These are phyloP conservation scores for Coemansia javaensis DNA, from an alignment of 192 early-diverging fungal species.

Conservation along the genomic window DNA sequence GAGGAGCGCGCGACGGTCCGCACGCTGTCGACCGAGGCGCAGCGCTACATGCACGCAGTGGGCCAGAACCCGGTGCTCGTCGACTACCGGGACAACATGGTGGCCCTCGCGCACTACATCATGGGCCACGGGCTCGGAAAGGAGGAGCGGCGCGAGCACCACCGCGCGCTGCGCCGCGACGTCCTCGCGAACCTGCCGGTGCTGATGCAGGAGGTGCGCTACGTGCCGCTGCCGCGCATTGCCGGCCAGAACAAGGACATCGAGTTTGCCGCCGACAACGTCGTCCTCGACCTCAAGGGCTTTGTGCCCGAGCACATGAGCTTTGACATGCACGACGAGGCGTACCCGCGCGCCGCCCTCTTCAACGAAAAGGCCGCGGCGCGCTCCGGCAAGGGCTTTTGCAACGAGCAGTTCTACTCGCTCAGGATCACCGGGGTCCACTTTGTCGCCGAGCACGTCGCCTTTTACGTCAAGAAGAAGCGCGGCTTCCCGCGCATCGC, in stretches of 20 bases:
- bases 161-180: slow-evolving; percentile 32
- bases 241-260: slow-evolving; percentile 37
- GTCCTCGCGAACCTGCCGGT: slow-evolving; percentile 28
- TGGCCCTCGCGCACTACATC: slow-evolving; percentile 19
- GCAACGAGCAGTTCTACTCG: slow-evolving; percentile 45
- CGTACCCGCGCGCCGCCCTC: slow-evolving; percentile 35
- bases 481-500: slow-evolving; percentile 38
- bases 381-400: slow-evolving; percentile 27
- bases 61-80: slow-evolving; percentile 30
- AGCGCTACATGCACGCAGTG: slow-evolving; percentile 26
- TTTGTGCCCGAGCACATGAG: slow-evolving; percentile 48
- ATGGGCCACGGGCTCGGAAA: slow-evolving; percentile 12
- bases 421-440: slow-evolving; percentile 34
- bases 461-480: slow-evolving; percentile 51
- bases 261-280: slow-evolving; percentile 50
- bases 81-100: slow-evolving; percentile 29
- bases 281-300: slow-evolving; percentile 45
- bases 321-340: slow-evolving; percentile 36
- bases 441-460: slow-evolving; percentile 42
- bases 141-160: slow-evolving; percentile 32
- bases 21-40: slow-evolving; percentile 17
- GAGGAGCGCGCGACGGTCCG: slow-evolving; percentile 26
- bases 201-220: slow-evolving; percentile 34
- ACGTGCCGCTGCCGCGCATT: slow-evolving; percentile 46
- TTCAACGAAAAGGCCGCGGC: slow-evolving; percentile 26